Base-by-base conservation (phyloP, 306 rosid genomes). In the Vigna trinervia region DNA sequence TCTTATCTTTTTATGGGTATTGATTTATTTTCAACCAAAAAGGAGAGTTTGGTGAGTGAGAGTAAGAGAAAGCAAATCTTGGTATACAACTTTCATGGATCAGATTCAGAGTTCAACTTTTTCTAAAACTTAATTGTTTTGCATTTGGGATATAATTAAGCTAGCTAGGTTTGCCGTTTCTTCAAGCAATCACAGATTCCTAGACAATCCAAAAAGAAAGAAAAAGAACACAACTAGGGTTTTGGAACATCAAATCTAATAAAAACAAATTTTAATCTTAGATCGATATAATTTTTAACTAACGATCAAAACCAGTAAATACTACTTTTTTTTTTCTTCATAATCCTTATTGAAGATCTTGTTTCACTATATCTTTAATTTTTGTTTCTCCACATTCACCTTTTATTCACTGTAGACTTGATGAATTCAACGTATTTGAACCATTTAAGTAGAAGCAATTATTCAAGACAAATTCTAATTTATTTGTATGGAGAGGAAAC, bases 111-210 rank as follows among this genome's bases (percentile, higher is more conserved):
- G 47, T 76, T 53, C 56, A 61, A 59, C 34, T 69, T 57, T 80
- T 51, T 72, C 5, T 4, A 58, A 3, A 22, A 36, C 74, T 69
- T 79, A 13, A 19, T 36, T 60, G 10, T 77, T 17, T 52, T 84
- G 36, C 78, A 46, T 74, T 51, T 78, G 23, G 36, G 36, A 46
- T 75, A 54, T 53, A 56, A 22, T 1, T 22, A 22, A 26, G 28
- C 28, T 26, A 26, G 71, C 32, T 60, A 36, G 8, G 71, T 23
- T 85, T 77, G 81, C 85, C 56, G 66, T 81, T 77, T 77, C 66
- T 17, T 22, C 83, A 84, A 84, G 87, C 45, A 84, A 80, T 19
- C 80, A n/a, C 0, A 4, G 87, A 84, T 81, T 85, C 88, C 81
- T 69, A 77, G 67, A 77, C 82, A 81, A 34, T 60, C 50, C 22